Base-by-base conservation (phyloP, 176 grass and related monocot species). In the Neostapfia colusana region DNA sequence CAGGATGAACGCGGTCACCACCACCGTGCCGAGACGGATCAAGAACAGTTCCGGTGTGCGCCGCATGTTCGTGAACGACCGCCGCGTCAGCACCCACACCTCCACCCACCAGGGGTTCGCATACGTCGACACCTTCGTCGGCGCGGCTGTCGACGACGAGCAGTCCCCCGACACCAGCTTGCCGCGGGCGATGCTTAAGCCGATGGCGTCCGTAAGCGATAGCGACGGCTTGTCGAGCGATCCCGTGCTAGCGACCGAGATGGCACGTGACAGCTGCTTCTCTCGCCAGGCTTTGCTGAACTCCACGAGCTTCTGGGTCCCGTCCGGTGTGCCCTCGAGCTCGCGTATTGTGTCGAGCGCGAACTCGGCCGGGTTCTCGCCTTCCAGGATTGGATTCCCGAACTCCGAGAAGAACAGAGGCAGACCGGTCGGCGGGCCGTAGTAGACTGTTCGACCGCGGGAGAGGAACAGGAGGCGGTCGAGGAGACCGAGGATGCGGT, bases 331-430 rank as follows among this genome's bases (percentile, higher is more conserved):
- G 51, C 28, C 25, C 28, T 96, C 89, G 4, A 85, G 81, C 74
- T 96, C 86, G 15, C 89, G 86, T 23, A 91, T 80, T 35, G 82
- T 82, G 77, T 96, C 92, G 27, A 96, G 81, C 2, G 92, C 92
- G 50, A 96, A 95, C 65, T 95, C 92, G 3, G 86, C 85, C 16
- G 92, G 92, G 77, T 95, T 95, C 85, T 95, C 86, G n/a, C 85
- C 88, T 2, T 91, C 84, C 2, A 84, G 92, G 44, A 96, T 91
- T 17, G 89, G 86, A 16, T 83, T 61, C 28, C 86, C 89, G 16
- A 91, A 82, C 49, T 89, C 89, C 5, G 81, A 65, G 78, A 96
- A 96, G 81, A 91, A 96, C 2, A 26, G n/a, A 2, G 76, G 79
- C 18, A 96, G 70, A 0, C 53, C 73, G 4, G 21, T 64, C 15